A percentile compares a stretch with the other conserved stretches of the same genome.
Evolutionary conservation across 1,139 yeast species (phyloP).

Genomic region (Protomyces gravidus): DNA sequence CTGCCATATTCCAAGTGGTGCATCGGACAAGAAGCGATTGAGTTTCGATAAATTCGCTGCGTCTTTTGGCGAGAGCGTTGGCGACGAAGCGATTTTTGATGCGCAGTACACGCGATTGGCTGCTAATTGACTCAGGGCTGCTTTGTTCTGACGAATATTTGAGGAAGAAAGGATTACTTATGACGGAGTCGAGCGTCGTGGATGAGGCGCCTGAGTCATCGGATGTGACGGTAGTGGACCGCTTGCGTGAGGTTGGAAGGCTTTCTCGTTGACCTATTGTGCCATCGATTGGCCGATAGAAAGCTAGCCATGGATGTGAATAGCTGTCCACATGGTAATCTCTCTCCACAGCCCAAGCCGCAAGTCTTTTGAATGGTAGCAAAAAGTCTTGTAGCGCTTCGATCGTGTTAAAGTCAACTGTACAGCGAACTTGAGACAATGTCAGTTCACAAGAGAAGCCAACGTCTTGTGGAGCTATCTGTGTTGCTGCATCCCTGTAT

Average conservation of each 20-base stretch:
- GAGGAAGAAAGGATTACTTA: background rate
- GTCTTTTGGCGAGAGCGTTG: background rate
- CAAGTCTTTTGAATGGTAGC: slow-evolving; percentile 2
- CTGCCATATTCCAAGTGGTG: slow-evolving; percentile 27
- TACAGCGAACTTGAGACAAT: background rate
- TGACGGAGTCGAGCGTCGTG: background rate
- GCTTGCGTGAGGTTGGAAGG: background rate
- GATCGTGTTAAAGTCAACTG: background rate
- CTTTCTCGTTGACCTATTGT: background rate
- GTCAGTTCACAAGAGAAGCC: background rate
- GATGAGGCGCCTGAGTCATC: background rate
- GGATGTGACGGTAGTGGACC: background rate
- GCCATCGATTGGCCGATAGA: background rate
- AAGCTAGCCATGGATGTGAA: slow-evolving; percentile 11
- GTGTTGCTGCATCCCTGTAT: background rate
- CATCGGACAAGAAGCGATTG: slow-evolving; percentile 3
- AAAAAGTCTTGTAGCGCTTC: slow-evolving; percentile 2
- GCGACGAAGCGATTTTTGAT: slow-evolving; percentile 7
- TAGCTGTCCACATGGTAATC: background rate
- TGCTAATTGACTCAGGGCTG: background rate
- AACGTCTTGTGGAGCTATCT: background rate
- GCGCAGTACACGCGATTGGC: background rate
- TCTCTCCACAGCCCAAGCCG: slow-evolving; percentile 13
- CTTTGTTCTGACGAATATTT: background rate
- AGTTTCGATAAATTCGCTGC: slow-evolving; percentile 3